Percentiles rank a stretch among this genome's conserved stretches.
Evolutionary conservation across 2,329 filamentous ascomycete genomes (phyloP).

Genomic region (Sclerotinia borealis): DNA sequence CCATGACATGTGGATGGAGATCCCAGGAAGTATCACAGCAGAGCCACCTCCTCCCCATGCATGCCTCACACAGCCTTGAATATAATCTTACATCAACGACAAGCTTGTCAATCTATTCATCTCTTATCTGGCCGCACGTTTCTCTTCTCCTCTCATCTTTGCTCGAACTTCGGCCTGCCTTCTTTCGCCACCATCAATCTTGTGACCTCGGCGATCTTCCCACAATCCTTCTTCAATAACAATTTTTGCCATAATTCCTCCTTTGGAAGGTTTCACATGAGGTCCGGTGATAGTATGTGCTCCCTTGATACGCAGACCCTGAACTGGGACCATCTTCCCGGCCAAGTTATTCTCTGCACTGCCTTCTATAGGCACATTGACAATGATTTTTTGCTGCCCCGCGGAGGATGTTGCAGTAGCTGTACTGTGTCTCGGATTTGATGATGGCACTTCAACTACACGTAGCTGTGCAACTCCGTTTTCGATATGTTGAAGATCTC

Average conservation of each 20-base stretch:
- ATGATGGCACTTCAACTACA: slow-evolving; percentile 37
- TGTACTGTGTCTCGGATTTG: slow-evolving; percentile 22
- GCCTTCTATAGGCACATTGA: slow-evolving; percentile 49
- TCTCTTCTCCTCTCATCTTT: slow-evolving; percentile 72
- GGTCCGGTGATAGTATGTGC: slow-evolving; percentile 69
- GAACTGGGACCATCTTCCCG: slow-evolving; percentile 47
- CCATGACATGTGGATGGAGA: neutral
- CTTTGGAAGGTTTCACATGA: slow-evolving; percentile 63
- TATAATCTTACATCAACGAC: slow-evolving; percentile 26
- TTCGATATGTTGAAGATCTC: slow-evolving; percentile 68
- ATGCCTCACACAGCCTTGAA: slow-evolving; percentile 21
- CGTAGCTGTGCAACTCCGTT: slow-evolving; percentile 48
- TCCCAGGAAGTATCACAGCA: slow-evolving; percentile 7
- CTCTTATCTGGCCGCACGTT: slow-evolving; percentile 40
- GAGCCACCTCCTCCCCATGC: slow-evolving; percentile 6
- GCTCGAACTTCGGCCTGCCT: slow-evolving; percentile 78
- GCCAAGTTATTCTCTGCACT: slow-evolving; percentile 31
- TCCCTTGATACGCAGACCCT: slow-evolving; percentile 61
- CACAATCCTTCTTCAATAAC: slow-evolving; percentile 80
- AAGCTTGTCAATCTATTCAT: slow-evolving; percentile 10
- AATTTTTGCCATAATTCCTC: slow-evolving; percentile 58
- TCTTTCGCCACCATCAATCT: slow-evolving; percentile 95
- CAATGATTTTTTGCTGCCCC: slow-evolving; percentile 47
- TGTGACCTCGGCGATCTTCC: slow-evolving; percentile 80
- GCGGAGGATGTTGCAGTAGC: slow-evolving; percentile 48